phyloP scores from a whole-genome alignment of 2,329 filamentous ascomycete species.

The Aspergillus fijiensis region DNA sequence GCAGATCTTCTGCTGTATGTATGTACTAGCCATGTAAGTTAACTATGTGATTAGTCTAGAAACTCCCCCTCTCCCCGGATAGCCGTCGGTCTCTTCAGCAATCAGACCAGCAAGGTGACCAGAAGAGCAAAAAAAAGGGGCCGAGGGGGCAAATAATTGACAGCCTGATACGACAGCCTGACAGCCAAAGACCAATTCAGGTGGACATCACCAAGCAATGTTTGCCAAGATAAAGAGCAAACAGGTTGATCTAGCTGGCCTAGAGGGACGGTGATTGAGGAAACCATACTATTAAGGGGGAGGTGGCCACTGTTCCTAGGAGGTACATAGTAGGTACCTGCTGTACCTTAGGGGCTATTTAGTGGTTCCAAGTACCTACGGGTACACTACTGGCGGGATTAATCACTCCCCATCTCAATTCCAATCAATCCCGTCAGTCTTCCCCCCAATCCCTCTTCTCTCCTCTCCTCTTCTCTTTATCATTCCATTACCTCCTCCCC shows the following conservation, averaged over 20 bases:
- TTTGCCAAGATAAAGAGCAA: neutral
- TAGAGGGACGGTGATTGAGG: neutral
- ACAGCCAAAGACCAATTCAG: neutral
- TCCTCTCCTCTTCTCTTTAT: conserved; percentile 4
- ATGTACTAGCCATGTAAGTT: too few relatives aligned
- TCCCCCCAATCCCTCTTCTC: neutral
- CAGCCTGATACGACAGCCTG: neutral
- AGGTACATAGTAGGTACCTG: too few relatives aligned
- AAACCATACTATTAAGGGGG: neutral
- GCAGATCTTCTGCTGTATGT: neutral
- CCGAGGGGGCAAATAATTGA: neutral
- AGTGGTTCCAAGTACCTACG: too few relatives aligned
- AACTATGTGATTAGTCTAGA: neutral
- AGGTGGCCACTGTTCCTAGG: neutral
- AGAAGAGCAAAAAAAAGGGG: neutral
- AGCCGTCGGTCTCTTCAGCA: neutral
- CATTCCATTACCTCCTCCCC: conserved; percentile 1
- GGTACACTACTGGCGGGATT: neutral
- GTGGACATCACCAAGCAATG: neutral
- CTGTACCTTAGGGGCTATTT: too few relatives aligned
- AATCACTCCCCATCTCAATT: neutral
- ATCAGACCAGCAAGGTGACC: neutral
- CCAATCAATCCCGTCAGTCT: neutral
- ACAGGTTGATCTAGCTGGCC: neutral
- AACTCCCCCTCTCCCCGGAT: neutral